Percentiles rank a stretch among this genome's conserved stretches.
Conservation (phyloP, 495 filamentous ascomycete genomes). For the Trichoderma gamsii region DNA sequence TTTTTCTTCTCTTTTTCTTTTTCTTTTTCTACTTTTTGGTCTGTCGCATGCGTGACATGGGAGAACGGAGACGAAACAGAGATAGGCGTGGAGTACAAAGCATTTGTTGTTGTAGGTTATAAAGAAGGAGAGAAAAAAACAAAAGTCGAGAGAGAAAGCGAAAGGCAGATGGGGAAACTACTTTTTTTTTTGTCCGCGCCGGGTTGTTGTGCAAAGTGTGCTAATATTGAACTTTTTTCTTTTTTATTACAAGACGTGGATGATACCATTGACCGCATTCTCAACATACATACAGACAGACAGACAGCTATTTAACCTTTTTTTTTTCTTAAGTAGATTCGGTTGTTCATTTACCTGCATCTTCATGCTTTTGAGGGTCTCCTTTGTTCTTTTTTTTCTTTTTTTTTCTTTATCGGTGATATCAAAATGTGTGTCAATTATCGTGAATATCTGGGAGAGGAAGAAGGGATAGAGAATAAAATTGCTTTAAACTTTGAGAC, state of each 20-base stretch:
- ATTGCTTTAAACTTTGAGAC: background rate
- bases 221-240: constrained; percentile 8
- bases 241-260: constrained; percentile 18
- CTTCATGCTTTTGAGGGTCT: background rate
- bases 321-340: constrained; percentile 9
- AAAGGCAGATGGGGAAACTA: background rate
- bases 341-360: constrained; percentile 10
- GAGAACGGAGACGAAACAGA: background rate
- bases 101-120: background rate
- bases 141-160: no score
- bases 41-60: background rate
- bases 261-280: constrained; percentile 18
- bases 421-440: background rate
- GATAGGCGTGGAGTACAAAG: background rate
- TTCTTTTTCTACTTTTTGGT: background rate
- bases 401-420: background rate
- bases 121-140: background rate
- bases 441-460: background rate
- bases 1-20: background rate
- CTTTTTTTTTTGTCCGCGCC: background rate
- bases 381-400: background rate
- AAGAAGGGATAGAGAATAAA: background rate
- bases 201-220: background rate
- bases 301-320: background rate
- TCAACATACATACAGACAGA: constrained; percentile 4